These are phyloP conservation scores for Penicillium odoratum DNA, from an alignment of 495 filamentous ascomycete species.

Conservation along the genomic window DNA sequence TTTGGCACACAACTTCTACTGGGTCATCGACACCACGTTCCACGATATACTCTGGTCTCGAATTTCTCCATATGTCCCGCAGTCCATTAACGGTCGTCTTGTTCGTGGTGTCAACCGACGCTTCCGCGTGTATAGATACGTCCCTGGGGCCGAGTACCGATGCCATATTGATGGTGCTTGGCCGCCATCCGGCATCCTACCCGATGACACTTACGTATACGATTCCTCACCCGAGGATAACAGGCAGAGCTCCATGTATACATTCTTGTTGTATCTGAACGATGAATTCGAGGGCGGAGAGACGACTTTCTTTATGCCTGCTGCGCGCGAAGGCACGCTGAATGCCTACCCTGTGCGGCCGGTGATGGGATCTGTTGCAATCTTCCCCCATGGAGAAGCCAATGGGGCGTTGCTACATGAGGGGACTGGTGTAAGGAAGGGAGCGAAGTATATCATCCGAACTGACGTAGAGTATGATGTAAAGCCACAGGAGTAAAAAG, in stretches of 20 bases:
- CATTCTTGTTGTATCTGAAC: slow-evolving; percentile 41
- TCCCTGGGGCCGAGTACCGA: slow-evolving; percentile 40
- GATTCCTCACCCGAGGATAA: slow-evolving; percentile 37
- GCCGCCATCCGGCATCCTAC: slow-evolving; percentile 39
- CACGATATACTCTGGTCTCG: slow-evolving; percentile 41
- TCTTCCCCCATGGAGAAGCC: slow-evolving; percentile 41
- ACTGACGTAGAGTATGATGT: slow-evolving; percentile 44
- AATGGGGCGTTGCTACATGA: slow-evolving; percentile 43
- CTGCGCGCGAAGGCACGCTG: slow-evolving; percentile 33
- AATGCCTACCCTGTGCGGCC: slow-evolving; percentile 41
- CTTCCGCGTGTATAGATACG: slow-evolving; percentile 43
- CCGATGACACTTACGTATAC: slow-evolving; percentile 39
- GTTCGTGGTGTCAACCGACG: slow-evolving; percentile 40
- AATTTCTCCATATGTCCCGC: slow-evolving; percentile 33
- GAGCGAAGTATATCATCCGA: slow-evolving; percentile 43
- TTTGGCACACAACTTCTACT: slow-evolving; percentile 46
- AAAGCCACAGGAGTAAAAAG: slow-evolving; percentile 6
- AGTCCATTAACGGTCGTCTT: slow-evolving; percentile 30
- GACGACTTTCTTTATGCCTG: slow-evolving; percentile 42
- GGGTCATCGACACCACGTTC: slow-evolving; percentile 40
- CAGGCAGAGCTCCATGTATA: slow-evolving; percentile 43
- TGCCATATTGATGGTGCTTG: slow-evolving; percentile 44
- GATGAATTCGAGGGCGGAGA: slow-evolving; percentile 45
- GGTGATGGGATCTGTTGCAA: slow-evolving; percentile 43
- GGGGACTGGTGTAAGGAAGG: slow-evolving; percentile 38